Evolutionary conservation across 305 asterid species (phyloP).

Genomic region (Fraxinus sp.): DNA sequence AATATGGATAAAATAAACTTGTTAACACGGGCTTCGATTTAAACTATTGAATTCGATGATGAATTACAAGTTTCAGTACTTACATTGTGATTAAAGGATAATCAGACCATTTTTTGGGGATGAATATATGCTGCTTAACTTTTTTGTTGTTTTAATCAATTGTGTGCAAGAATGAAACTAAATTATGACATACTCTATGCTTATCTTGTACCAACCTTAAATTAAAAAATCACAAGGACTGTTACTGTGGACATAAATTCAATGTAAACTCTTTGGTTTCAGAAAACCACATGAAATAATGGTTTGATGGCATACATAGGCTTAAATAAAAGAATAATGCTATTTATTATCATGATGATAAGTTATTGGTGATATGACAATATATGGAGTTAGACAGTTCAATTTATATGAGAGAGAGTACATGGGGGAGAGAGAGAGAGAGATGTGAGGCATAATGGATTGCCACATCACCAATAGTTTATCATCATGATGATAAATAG

Average conservation of each 20-base stretch:
- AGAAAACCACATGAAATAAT: neutral
- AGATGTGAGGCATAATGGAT: neutral
- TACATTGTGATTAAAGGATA: neutral
- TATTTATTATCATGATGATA: no score
- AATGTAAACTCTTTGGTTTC: neutral
- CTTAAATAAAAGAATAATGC: neutral
- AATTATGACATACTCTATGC: neutral
- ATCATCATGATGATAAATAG: neutral
- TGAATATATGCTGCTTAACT: neutral
- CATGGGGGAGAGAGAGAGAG: neutral
- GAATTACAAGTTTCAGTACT: neutral
- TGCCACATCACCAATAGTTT: neutral
- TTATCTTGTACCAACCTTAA: neutral
- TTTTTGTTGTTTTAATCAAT: neutral
- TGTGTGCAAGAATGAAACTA: neutral
- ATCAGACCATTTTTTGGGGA: neutral
- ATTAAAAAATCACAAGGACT: neutral
- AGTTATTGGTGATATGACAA: neutral
- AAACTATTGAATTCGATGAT: neutral
- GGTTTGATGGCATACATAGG: neutral
- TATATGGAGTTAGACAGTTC: neutral
- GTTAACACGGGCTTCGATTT: neutral
- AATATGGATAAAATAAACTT: neutral
- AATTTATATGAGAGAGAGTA: neutral
- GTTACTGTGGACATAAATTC: neutral